Base-by-base conservation (phyloP, 192 early-diverging fungal species). In the Mortierella claussenii region DNA sequence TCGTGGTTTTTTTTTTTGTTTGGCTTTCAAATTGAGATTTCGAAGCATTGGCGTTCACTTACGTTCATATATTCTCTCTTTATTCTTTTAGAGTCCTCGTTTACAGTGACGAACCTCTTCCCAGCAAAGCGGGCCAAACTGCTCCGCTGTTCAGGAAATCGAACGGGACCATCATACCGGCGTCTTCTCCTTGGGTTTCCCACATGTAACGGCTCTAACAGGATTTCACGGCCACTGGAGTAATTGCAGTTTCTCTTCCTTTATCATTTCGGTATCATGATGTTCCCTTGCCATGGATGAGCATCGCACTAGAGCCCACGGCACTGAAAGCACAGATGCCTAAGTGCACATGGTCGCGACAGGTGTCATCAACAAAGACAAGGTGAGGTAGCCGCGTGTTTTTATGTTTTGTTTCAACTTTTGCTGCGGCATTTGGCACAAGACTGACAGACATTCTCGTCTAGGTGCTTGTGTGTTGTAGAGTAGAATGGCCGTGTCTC, bases 1-100 rank as follows among this genome's bases (percentile, higher is more conserved):
- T 49, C 21, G 47, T 49, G 47, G 47, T 49, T 49, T 23, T 49
- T 49, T 23, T 49, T 21, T 11, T 26, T 49, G 21, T 49, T 49
- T 49, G 24, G 47, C 47, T 26, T 49, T 45, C 15, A 45, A 45
- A 45, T 45, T 45, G 43, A 45, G 43, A 45, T 45, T 45, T 45
- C 43, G 15, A 45, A 40, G 15, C 43, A 9, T 13, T 45, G 13
- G 13, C 43, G 20, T 45, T 45, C 43, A 45, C 43, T 45, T 20
- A 13, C 43, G 43, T 45, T 45, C 43, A 27, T 49, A 49, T 24
- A 49, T 40, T 40, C 23, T 49, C 23, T 49, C 47, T 49, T 24
- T 49, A 24, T 49, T 24, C 23, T 49, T 24, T 49, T 26, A 4
- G 10, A 49, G 47, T 27, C 23, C 47, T 49, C 47, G 24, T 49